phyloP scores from a whole-genome alignment of 305 asterid genomes.

The Fraxinus paxiana region DNA sequence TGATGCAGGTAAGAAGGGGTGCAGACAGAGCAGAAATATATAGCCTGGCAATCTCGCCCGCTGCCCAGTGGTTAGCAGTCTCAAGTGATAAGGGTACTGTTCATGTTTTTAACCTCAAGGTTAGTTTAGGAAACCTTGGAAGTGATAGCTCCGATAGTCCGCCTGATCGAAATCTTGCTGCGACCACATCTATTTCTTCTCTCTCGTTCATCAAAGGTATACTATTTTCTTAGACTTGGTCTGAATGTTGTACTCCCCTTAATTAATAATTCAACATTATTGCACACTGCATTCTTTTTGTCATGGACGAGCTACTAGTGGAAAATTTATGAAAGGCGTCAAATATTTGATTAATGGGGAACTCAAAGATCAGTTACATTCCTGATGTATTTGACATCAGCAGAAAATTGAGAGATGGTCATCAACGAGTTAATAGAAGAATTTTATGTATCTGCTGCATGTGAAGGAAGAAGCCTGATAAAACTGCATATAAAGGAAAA shows the following conservation, averaged over 20 bases:
- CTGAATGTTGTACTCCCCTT: not conserved
- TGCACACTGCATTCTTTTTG: not conserved
- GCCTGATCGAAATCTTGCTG: slow-evolving; percentile 32
- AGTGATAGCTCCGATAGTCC: slow-evolving; percentile 31
- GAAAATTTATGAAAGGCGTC: not conserved
- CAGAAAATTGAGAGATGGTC: not conserved
- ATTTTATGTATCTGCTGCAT: not conserved
- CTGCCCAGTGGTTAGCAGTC: slow-evolving; percentile 62
- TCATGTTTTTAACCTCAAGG: slow-evolving; percentile 50
- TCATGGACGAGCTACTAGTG: not conserved
- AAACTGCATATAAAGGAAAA: not conserved
- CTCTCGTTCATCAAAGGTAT: slow-evolving; percentile 59
- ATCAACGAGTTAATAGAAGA: not conserved
- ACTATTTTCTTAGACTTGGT: not conserved
- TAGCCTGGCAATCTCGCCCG: slow-evolving; percentile 56
- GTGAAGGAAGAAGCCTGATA: not conserved
- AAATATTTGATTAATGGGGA: not conserved
- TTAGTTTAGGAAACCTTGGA: slow-evolving; percentile 33
- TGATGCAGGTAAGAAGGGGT: slow-evolving; percentile 56
- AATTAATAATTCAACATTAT: not conserved
- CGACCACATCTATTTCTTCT: slow-evolving; percentile 34
- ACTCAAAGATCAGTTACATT: not conserved
- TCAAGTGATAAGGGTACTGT: slow-evolving; percentile 69
- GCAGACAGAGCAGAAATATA: slow-evolving; percentile 62
- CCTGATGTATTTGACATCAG: not conserved